Percentiles rank a stretch among this genome's conserved stretches.
These are phyloP conservation scores for Acacia crassicarpa DNA, from an alignment of 306 rosid genomes.

Conservation along the genomic window DNA sequence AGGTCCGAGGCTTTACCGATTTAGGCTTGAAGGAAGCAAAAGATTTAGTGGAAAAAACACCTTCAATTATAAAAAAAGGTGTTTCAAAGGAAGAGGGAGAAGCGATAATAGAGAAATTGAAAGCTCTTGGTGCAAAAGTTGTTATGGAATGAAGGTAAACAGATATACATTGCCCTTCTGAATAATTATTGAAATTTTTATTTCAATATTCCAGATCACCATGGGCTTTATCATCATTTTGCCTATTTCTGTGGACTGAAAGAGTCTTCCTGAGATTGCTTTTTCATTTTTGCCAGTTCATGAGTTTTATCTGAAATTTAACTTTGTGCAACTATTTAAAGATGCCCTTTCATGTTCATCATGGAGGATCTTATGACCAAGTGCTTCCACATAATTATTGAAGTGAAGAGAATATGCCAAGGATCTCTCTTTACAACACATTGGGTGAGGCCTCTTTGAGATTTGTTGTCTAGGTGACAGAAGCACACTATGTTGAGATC, in stretches of 20 bases:
- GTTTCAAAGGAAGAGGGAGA: conserved; percentile 90
- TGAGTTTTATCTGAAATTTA: not conserved
- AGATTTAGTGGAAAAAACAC: conserved; percentile 81
- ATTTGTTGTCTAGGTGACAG: not conserved
- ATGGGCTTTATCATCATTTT: not conserved
- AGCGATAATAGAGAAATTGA: conserved; percentile 73
- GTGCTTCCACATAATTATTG: not conserved
- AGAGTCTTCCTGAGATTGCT: not conserved
- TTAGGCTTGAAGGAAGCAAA: conserved; percentile 90
- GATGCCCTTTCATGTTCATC: not conserved
- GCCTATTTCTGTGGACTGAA: conserved; percentile 15
- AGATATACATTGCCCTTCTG: not conserved
- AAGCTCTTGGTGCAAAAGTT: conserved; percentile 89
- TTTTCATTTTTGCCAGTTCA: not conserved
- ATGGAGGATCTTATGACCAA: not conserved
- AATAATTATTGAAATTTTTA: conserved; percentile 21
- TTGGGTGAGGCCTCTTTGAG: not conserved
- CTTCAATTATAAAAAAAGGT: conserved; percentile 69
- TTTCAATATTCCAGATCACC: not conserved
- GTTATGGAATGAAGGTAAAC: conserved; percentile 58
- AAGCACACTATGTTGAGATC: not conserved
- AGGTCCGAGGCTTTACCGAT: conserved; percentile 83
- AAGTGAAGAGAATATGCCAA: not conserved
- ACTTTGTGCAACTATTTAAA: not conserved
- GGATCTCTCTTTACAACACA: conserved; percentile 3